phyloP scores from a whole-genome alignment of 75 land plant species.

The Pinus albicaulis region DNA sequence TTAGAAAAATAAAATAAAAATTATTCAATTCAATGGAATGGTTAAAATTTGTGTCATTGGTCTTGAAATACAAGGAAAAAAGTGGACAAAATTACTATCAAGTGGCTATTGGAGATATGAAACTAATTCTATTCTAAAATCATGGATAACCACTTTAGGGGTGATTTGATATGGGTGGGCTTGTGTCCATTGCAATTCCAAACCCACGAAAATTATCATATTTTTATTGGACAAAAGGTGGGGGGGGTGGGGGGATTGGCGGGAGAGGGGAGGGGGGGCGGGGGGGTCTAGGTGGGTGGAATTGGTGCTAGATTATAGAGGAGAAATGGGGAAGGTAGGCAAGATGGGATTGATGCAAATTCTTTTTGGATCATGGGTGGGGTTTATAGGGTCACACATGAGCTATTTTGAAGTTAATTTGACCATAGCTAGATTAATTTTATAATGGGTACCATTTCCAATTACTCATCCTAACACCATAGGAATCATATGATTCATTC shows the following conservation, averaged over 20 bases:
- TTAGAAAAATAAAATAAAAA: too few species aligned
- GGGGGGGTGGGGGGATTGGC: too few species aligned
- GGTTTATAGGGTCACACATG: not conserved
- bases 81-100: not conserved
- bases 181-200: not conserved
- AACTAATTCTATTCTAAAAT: not conserved
- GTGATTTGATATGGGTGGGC: not conserved
- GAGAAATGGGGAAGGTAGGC: not conserved
- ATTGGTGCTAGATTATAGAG: not conserved
- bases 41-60: not conserved
- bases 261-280: too few species aligned
- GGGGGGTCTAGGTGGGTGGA: not conserved
- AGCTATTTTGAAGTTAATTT: not conserved
- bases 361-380: not conserved
- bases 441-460: not conserved
- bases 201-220: not conserved
- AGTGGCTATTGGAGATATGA: not conserved
- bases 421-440: not conserved
- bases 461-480: not conserved
- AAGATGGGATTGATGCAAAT: not conserved
- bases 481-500: not conserved
- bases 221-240: not conserved
- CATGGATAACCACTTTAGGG: not conserved
- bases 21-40: too few species aligned
- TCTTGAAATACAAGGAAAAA: not conserved